These are phyloP conservation scores for Mycena amicta DNA, from an alignment of 768 basidiomycete species.

Conservation along the genomic window DNA sequence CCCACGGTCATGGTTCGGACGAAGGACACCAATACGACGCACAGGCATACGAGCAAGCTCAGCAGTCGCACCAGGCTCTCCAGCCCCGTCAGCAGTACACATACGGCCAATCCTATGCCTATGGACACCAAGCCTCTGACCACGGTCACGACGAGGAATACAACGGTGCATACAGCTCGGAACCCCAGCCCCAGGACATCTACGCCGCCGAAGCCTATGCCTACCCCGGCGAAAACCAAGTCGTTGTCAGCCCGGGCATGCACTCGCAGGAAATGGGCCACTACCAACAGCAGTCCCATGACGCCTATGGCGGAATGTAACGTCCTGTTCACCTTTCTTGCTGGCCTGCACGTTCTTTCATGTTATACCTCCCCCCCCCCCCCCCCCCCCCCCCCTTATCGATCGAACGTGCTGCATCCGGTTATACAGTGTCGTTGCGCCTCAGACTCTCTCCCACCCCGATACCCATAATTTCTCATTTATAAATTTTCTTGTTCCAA, in stretches of 20 bases:
- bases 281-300: slow-evolving; percentile 28
- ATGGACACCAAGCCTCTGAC: slow-evolving; percentile 27
- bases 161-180: slow-evolving; percentile 42
- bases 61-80: slow-evolving; percentile 18
- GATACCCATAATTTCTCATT: slow-evolving; percentile 28
- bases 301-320: slow-evolving; percentile 42
- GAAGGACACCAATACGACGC: slow-evolving; percentile 53
- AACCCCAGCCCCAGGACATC: slow-evolving; percentile 39
- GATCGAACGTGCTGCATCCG: slow-evolving; percentile 19
- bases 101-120: slow-evolving; percentile 36
- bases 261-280: slow-evolving; percentile 27
- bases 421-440: slow-evolving; percentile 11
- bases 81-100: slow-evolving; percentile 44
- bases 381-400: slow-evolving; percentile 5
- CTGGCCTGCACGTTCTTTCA: slow-evolving; percentile 20
- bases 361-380: slow-evolving; percentile 10
- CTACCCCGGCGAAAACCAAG: slow-evolving; percentile 39
- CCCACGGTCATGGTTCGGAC: slow-evolving; percentile 40
- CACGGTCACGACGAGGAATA: slow-evolving; percentile 31
- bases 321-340: not conserved
- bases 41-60: slow-evolving; percentile 9
- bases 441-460: not conserved
- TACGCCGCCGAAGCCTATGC: slow-evolving; percentile 50
- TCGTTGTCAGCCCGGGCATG: slow-evolving; percentile 37
- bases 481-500: slow-evolving; percentile 38